Conservation (phyloP, 352 stramenopile genomes). For the Blastocystis sp. region DNA sequence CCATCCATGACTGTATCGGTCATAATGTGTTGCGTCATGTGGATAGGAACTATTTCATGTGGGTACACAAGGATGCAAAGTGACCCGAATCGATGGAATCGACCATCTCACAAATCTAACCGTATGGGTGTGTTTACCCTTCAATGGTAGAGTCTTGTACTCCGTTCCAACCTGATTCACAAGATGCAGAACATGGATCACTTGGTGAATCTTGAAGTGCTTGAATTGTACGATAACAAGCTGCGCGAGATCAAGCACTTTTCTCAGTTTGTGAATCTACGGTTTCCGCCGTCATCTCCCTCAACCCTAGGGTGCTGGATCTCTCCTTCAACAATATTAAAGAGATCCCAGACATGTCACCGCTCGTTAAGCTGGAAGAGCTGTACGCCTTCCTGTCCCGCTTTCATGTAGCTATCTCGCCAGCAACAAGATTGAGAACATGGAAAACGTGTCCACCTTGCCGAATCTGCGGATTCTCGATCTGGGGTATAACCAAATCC, state of each 20-base stretch:
- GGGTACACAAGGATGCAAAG: slow-evolving; percentile 60
- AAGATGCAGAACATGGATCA: slow-evolving; percentile 70
- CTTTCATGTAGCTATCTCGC: slow-evolving; percentile 58
- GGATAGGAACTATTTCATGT: slow-evolving; percentile 66
- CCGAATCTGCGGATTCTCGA: slow-evolving; percentile 35
- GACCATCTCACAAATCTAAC: slow-evolving; percentile 65
- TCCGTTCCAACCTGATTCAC: slow-evolving; percentile 68
- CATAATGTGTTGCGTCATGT: too few relatives aligned
- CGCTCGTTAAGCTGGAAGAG: slow-evolving; percentile 46
- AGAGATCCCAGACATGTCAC: slow-evolving; percentile 47
- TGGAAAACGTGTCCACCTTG: slow-evolving; percentile 36
- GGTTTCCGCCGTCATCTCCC: background rate
- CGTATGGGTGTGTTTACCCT: background rate
- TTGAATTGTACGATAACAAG: slow-evolving; percentile 70
- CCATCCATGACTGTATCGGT: slow-evolving; percentile 54
- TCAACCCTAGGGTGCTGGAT: slow-evolving; percentile 44
- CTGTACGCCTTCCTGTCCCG: background rate
- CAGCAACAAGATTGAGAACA: slow-evolving; percentile 65
- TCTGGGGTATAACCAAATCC: slow-evolving; percentile 66
- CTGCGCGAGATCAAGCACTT: slow-evolving; percentile 67
- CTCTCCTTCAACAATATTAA: slow-evolving; percentile 69
- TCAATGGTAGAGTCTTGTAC: slow-evolving; percentile 35
- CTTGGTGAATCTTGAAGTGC: slow-evolving; percentile 52
- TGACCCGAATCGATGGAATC: slow-evolving; percentile 68
- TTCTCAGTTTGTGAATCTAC: slow-evolving; percentile 61